A percentile compares a stretch with the other conserved stretches of the same genome.
phyloP scores from a whole-genome alignment of 73 alveolate genomes.

The Paramecium primaurelia region DNA sequence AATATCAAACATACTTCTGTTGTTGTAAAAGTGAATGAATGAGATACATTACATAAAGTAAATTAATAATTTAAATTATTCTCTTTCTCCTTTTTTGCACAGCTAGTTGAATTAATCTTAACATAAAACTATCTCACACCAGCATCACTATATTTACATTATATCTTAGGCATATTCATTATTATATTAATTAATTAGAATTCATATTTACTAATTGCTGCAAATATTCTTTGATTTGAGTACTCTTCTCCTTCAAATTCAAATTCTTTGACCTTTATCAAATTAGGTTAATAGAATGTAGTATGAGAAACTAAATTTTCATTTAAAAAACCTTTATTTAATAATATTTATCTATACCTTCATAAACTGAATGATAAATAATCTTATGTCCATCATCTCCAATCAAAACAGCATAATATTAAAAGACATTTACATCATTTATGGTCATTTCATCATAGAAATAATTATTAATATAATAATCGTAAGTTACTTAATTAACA shows the following conservation, averaged over 20 bases:
- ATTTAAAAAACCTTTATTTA: not conserved
- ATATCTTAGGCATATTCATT: not conserved
- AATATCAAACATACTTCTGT: not conserved
- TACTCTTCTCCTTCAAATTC: not conserved
- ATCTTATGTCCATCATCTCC: slow-evolving; percentile 47
- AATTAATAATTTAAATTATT: not conserved
- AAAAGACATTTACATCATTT: not conserved
- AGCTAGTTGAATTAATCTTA: not conserved
- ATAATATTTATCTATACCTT: not conserved
- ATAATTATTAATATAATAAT: not conserved
- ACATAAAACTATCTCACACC: not conserved
- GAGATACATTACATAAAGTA: not conserved
- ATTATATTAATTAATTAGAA: not conserved
- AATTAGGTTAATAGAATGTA: not conserved
- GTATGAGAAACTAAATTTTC: not conserved
- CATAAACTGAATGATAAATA: slow-evolving; percentile 9
- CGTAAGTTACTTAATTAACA: not conserved
- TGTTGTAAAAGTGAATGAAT: not conserved
- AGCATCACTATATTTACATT: not conserved
- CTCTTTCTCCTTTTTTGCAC: not conserved
- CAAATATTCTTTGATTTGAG: not conserved
- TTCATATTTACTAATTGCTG: not conserved
- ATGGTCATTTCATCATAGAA: slow-evolving; percentile 11
- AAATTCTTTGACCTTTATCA: not conserved
- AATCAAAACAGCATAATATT: slow-evolving; percentile 27